phyloP scores from a whole-genome alignment of 768 basidiomycete species.

The Tulasnella sp. region DNA sequence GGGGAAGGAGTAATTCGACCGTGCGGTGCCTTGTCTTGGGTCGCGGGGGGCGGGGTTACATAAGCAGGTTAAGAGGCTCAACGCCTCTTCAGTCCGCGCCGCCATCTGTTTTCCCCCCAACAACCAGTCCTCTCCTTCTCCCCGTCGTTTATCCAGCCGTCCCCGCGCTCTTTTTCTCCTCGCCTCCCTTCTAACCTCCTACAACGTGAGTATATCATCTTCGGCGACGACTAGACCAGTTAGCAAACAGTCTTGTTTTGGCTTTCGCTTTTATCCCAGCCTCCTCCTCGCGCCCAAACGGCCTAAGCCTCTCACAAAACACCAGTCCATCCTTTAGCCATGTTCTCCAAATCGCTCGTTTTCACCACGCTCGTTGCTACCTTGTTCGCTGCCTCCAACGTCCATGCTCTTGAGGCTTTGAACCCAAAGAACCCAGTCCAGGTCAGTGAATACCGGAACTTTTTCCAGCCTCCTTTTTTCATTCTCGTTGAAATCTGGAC shows the following conservation, averaged over 20 bases:
- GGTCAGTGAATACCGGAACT: background rate
- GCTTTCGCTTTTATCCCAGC: constrained; percentile 17
- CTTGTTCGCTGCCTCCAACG: constrained; percentile 28
- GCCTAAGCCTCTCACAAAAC: constrained; percentile 22
- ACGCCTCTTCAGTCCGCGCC: background rate
- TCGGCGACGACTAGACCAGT: background rate
- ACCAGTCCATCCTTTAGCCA: constrained; percentile 29
- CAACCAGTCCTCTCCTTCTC: background rate
- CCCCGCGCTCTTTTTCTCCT: background rate
- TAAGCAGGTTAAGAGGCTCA: background rate
- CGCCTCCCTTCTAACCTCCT: background rate
- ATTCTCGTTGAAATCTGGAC: background rate
- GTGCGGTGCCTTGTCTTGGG: background rate
- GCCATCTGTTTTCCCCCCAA: background rate
- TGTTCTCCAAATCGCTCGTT: constrained; percentile 68
- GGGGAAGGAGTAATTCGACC: background rate
- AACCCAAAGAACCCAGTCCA: background rate
- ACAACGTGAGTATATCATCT: background rate
- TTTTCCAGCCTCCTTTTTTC: background rate
- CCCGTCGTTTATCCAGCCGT: background rate
- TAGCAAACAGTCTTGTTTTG: background rate
- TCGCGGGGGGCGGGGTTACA: background rate
- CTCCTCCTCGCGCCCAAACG: constrained; percentile 17
- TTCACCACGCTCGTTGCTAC: constrained; percentile 53
- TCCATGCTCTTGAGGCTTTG: background rate